Conservation (phyloP, 805 yeast genomes). For the Kodamaea leandrae region DNA sequence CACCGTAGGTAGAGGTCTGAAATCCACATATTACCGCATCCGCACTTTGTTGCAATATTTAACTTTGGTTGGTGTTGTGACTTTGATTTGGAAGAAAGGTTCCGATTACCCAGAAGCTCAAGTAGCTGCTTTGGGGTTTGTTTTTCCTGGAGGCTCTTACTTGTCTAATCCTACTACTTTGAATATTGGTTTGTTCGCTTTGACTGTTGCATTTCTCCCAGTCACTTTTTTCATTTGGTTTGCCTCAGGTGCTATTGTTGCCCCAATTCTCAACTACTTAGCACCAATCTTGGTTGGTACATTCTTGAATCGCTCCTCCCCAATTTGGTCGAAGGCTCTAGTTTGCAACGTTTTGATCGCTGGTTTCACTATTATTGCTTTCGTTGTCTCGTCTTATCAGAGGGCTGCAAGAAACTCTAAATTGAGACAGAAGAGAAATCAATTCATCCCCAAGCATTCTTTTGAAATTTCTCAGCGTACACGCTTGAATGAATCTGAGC, state of each 20-base stretch:
- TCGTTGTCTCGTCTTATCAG: conserved; percentile 6
- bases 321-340: conserved; percentile 8
- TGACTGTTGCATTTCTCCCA: conserved; percentile 7
- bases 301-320: conserved; percentile 2
- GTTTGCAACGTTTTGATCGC: conserved; percentile 2
- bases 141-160: conserved; percentile 10
- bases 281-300: conserved; percentile 8
- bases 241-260: conserved; percentile 11
- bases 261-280: conserved; percentile 8
- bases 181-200: conserved; percentile 4
- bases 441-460: conserved; percentile 7
- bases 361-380: conserved; percentile 3
- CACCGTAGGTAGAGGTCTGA: not conserved
- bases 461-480: conserved; percentile 6
- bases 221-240: conserved; percentile 10
- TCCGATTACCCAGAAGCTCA: not conserved
- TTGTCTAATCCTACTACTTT: conserved; percentile 7
- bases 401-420: conserved; percentile 1
- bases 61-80: not conserved
- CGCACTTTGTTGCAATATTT: not conserved
- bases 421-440: conserved; percentile 4
- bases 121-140: conserved; percentile 8
- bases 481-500: conserved; percentile 7
- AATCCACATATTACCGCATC: not conserved
- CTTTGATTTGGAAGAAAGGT: not conserved